Evolutionary conservation across 2,329 filamentous ascomycete genomes (phyloP).

Genomic region (Aspergillus awamori): DNA sequence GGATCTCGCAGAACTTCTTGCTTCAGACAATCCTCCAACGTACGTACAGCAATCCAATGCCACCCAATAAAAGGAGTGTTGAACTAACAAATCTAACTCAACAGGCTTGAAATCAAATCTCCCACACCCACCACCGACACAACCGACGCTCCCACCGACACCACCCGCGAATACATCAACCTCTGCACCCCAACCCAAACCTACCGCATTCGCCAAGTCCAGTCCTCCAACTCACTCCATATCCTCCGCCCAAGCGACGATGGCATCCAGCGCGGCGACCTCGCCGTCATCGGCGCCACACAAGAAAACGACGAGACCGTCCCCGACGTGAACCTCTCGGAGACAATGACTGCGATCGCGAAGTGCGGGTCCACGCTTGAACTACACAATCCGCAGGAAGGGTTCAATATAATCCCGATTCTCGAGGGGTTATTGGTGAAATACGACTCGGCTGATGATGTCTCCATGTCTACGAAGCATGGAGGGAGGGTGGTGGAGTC

Average conservation of each 20-base stretch:
- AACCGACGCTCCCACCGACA: constrained; percentile 29
- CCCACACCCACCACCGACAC: constrained; percentile 30
- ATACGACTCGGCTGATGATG: constrained; percentile 30
- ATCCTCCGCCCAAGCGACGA: constrained; percentile 51
- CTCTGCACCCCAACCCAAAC: constrained; percentile 62
- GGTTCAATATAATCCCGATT: constrained; percentile 34
- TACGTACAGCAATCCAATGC: constrained; percentile 25
- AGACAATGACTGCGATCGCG: constrained; percentile 45
- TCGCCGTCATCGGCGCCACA: constrained; percentile 29
- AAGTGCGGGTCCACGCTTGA: constrained; percentile 52
- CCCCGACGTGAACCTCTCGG: constrained; percentile 27
- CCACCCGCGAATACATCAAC: constrained; percentile 51
- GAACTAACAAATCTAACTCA: neutral
- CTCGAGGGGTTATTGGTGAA: constrained; percentile 34
- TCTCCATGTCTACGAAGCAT: constrained; percentile 21
- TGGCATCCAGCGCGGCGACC: constrained; percentile 30
- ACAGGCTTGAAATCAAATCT: constrained; percentile 50
- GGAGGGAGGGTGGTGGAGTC: constrained; percentile 19
- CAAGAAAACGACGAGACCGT: neutral
- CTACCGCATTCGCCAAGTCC: constrained; percentile 65
- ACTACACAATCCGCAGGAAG: constrained; percentile 39
- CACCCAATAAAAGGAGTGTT: neutral
- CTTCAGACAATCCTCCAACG: constrained; percentile 48
- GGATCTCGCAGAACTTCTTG: constrained; percentile 58
- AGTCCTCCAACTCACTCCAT: constrained; percentile 66